Conservation (phyloP, 1,284 basidiomycete genomes). For the Stygiomarasmius scandens region DNA sequence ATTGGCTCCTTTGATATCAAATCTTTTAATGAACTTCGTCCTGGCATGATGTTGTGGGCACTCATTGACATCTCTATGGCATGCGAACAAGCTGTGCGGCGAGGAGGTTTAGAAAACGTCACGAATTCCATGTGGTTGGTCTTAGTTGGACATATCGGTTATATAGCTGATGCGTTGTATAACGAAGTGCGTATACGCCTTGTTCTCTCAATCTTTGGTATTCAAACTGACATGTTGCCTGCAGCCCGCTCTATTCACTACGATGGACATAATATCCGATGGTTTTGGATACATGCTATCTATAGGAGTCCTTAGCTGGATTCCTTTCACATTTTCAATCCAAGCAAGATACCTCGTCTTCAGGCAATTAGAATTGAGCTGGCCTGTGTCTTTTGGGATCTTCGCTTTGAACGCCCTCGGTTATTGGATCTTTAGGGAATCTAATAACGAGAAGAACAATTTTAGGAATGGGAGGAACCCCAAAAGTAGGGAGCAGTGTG, state of each 20-base stretch:
- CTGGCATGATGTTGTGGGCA: slow-evolving; percentile 94
- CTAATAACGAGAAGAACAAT: slow-evolving; percentile 94
- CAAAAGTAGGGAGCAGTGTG: slow-evolving; percentile 61
- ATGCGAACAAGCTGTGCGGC: slow-evolving; percentile 86
- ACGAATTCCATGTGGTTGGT: slow-evolving; percentile 95
- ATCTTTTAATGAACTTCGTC: slow-evolving; percentile 94
- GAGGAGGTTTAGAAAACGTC: slow-evolving; percentile 54
- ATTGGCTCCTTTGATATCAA: slow-evolving; percentile 93
- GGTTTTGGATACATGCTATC: slow-evolving; percentile 99
- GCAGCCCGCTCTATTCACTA: slow-evolving; percentile 85
- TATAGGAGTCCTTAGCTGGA: slow-evolving; percentile 93
- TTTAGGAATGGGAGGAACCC: slow-evolving; percentile 94
- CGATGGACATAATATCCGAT: slow-evolving; percentile 98
- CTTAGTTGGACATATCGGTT: slow-evolving; percentile 84
- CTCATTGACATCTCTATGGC: slow-evolving; percentile 90
- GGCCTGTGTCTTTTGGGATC: slow-evolving; percentile 59
- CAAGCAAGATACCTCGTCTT: slow-evolving; percentile 95
- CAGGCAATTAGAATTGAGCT: slow-evolving; percentile 79
- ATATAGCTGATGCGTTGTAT: slow-evolving; percentile 85
- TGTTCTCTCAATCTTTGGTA: background rate
- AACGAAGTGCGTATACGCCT: slow-evolving; percentile 70
- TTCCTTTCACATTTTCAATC: slow-evolving; percentile 92
- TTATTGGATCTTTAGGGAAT: slow-evolving; percentile 89
- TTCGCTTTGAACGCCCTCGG: slow-evolving; percentile 74
- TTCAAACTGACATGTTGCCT: too few relatives aligned